Evolutionary conservation across 768 basidiomycete species (phyloP), one percentile per base, ranked within the genome.

Genomic region (Amanita polypyramis): DNA sequence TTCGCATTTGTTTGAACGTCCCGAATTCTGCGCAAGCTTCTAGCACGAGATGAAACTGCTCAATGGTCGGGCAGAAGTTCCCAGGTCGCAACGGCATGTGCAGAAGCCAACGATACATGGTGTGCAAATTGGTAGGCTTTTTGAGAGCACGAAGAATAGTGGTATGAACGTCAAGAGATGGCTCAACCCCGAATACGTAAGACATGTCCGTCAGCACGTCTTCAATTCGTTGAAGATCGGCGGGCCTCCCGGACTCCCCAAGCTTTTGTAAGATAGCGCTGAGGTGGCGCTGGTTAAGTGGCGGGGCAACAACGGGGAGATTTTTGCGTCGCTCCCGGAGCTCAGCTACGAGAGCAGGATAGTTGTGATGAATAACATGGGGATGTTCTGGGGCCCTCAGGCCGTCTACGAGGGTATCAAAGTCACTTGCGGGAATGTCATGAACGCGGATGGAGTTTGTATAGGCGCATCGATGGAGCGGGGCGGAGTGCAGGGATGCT

Each of bases 11-110:
- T 23, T 56, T 58, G 51, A 66, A 62, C 1, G 62, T 52, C 10
- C 59, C 56, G n/a, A 62, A 55, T 30, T 61, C 54, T 8, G 58
- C 55, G 51, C 64, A 68, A 10, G 62, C 60, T 32, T 73, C 65
- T 30, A 85, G 62, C 52, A 80, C 70, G 8, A 69, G 51, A 52
- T 82, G 74, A 65, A 78, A 79, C 49, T 80, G 78, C 17, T 72
- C 65, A 32, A 72, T 60, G 19, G 72, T 70, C 0, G 80, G 79
- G 4, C 58, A 58, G 37, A 72, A 52, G 30, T 69, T 56, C 2
- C 72, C 73, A 2, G 77, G 68, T 43, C 72, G 72, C 20, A 62
- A 62, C 11, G 73, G 67, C 71, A 84, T 80, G n/a, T 65, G 65
- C 37, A 54, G 56, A 2, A 86, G 62, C 74, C 82, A 80, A 19